Evolutionary conservation across 2,329 filamentous ascomycete species (phyloP), one percentile per base, ranked within the genome.

Genomic region (Decorospora gaudefroyi): DNA sequence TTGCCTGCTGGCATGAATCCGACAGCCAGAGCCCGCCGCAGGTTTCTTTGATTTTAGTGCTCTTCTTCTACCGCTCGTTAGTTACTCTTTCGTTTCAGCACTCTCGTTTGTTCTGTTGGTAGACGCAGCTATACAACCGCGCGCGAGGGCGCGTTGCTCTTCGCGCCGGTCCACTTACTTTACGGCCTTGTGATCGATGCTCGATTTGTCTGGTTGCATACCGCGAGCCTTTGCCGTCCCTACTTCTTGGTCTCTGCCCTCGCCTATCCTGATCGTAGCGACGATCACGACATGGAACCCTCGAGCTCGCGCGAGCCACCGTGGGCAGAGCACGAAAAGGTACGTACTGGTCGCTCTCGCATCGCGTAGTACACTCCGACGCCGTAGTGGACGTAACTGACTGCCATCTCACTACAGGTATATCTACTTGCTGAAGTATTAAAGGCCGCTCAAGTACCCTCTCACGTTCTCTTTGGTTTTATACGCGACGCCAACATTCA

Each of bases 391-490:
- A 37, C 22, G 11, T 7, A 18, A 27, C 30, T 48, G 25, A 53
- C 49, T 46, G 42, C 57, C 52, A 42, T 16, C 44, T 19, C 38
- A 12, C 26, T 21, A 21, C 40, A 57, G 65, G 57, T 70, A 47
- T 73, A 73, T 57, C 63, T 80, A 43, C 71, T 80, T 52, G 73
- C 77, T 55, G 78, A 80, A 60, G 74, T 77, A 51, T 68, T 80
- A 54, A 80, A 78, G 61, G 69, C 68, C 28, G 70, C 72, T 43
- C 65, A 69, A 29, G 67, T 78, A 42, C 67, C 72, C 28, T 71
- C 74, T 33, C 67, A 70, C 50, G 62, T 69, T 30, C 65, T 78
- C 42, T 69, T 74, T 51, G 63, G 71, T 42, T 63, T 76, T 51
- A 70, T 79, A 51, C 67, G 69, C 49, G 71, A 74, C 38, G 56